phyloP scores from a whole-genome alignment of 2,329 filamentous ascomycete genomes.

The Botrytis elliptica region DNA sequence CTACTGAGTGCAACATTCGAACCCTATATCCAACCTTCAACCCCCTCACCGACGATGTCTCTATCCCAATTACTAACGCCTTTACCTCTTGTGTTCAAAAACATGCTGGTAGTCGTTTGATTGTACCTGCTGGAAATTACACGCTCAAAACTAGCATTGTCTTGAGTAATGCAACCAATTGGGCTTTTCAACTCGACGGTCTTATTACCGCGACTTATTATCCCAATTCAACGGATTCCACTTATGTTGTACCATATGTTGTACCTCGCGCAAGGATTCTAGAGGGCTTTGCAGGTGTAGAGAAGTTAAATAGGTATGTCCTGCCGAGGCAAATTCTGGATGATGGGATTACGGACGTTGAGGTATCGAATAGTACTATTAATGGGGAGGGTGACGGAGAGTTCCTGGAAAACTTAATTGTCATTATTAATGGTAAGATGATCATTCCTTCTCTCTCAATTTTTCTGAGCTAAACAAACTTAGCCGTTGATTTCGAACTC shows the following conservation, averaged over 20 bases:
- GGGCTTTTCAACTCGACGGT: slow-evolving; percentile 54
- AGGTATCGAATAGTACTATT: slow-evolving; percentile 14
- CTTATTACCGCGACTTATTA: slow-evolving; percentile 47
- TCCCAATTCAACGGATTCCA: background rate
- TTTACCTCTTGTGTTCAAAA: slow-evolving; percentile 37
- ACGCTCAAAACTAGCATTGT: slow-evolving; percentile 51
- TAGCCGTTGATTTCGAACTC: slow-evolving; percentile 51
- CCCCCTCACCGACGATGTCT: slow-evolving; percentile 35
- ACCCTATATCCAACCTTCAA: slow-evolving; percentile 36
- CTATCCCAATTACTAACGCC: slow-evolving; percentile 34
- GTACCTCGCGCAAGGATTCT: slow-evolving; percentile 9
- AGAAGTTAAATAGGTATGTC: slow-evolving; percentile 15
- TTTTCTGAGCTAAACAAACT: slow-evolving; percentile 30
- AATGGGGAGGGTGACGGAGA: slow-evolving; percentile 27
- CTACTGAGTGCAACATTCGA: slow-evolving; percentile 38
- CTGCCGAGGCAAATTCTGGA: background rate
- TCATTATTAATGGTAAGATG: slow-evolving; percentile 43
- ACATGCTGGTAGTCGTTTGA: slow-evolving; percentile 11
- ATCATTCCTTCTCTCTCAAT: slow-evolving; percentile 18
- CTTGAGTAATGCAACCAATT: slow-evolving; percentile 47
- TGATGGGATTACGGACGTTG: slow-evolving; percentile 42
- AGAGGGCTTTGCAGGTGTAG: slow-evolving; percentile 42
- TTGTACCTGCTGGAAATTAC: slow-evolving; percentile 40
- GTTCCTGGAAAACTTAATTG: slow-evolving; percentile 48
- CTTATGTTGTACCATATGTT: slow-evolving; percentile 11